These are phyloP conservation scores for Schwanniomyces occidentalis DNA, from an alignment of 805 yeast genomes.

Conservation along the genomic window DNA sequence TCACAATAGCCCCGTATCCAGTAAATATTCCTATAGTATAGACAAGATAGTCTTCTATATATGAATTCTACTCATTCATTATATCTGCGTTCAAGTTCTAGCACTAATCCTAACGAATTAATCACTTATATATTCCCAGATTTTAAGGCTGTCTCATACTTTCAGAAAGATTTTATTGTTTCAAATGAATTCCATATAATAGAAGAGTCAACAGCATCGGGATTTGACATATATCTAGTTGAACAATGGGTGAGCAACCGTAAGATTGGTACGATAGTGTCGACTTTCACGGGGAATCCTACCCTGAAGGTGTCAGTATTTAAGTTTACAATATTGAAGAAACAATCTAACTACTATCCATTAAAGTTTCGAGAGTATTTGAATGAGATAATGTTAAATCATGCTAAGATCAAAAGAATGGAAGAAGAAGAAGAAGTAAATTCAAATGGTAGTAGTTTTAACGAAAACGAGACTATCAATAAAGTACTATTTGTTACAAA, in stretches of 20 bases:
- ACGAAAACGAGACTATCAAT: slow-evolving; percentile 6
- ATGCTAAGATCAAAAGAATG: slow-evolving; percentile 65
- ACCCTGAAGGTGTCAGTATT: slow-evolving; percentile 60
- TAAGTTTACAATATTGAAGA: slow-evolving; percentile 55
- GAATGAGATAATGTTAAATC: slow-evolving; percentile 62
- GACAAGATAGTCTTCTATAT: too few relatives aligned
- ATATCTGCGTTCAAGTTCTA: background rate
- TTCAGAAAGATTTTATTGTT: slow-evolving; percentile 39
- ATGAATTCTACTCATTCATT: background rate
- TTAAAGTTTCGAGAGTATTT: slow-evolving; percentile 57
- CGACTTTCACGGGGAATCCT: slow-evolving; percentile 83
- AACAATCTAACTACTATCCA: slow-evolving; percentile 50
- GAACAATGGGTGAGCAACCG: slow-evolving; percentile 93
- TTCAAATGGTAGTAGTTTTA: slow-evolving; percentile 1
- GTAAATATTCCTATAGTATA: too few relatives aligned
- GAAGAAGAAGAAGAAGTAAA: slow-evolving; percentile 12
- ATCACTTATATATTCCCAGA: slow-evolving; percentile 56
- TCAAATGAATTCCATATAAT: slow-evolving; percentile 38
- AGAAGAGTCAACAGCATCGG: slow-evolving; percentile 53
- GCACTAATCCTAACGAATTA: slow-evolving; percentile 15
- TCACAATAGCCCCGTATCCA: too few relatives aligned
- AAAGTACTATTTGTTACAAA: slow-evolving; percentile 72
- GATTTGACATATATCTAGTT: slow-evolving; percentile 87
- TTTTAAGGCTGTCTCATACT: slow-evolving; percentile 49
- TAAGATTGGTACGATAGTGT: slow-evolving; percentile 62